Evolutionary conservation across 805 yeast genomes (phyloP).

Genomic region (Wickerhamomyces mucosus): DNA sequence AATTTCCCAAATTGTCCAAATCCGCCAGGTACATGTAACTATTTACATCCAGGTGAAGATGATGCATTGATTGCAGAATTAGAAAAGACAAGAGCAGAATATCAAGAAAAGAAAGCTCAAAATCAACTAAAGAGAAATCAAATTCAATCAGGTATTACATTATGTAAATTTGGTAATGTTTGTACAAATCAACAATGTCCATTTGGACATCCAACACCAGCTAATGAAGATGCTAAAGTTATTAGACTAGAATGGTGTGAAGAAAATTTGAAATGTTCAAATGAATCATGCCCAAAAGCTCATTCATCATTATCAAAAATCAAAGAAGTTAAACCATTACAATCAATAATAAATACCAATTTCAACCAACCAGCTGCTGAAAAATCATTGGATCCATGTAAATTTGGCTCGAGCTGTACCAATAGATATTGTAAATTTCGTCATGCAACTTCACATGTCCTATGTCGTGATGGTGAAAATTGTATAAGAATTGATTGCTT

Average conservation of each 20-base stretch:
- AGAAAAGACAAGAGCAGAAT: conserved; percentile 50
- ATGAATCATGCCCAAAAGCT: conserved; percentile 57
- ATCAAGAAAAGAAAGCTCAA: conserved; percentile 27
- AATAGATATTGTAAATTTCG: conserved; percentile 73
- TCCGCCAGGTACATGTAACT: conserved; percentile 75
- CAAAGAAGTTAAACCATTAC: conserved; percentile 23
- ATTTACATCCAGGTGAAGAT: conserved; percentile 80
- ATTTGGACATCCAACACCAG: conserved; percentile 88
- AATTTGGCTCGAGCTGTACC: conserved; percentile 67
- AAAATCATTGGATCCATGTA: conserved; percentile 70
- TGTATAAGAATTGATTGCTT: conserved; percentile 77
- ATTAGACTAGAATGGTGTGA: conserved; percentile 68
- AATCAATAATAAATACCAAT: conserved; percentile 6
- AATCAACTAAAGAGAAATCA: conserved; percentile 19
- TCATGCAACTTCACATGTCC: conserved; percentile 64
- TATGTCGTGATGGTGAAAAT: conserved; percentile 75
- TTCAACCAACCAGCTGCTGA: conserved; percentile 22
- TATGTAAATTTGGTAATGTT: conserved; percentile 68
- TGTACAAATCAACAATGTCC: conserved; percentile 79
- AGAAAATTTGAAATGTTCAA: conserved; percentile 53
- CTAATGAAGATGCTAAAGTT: conserved; percentile 65
- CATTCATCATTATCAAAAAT: conserved; percentile 70
- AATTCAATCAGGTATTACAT: conserved; percentile 38
- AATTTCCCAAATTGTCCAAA: conserved; percentile 72
- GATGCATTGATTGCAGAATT: conserved; percentile 59